These are phyloP conservation scores for Grigorovia humatica DNA, from an alignment of 805 yeast genomes.

Conservation along the genomic window DNA sequence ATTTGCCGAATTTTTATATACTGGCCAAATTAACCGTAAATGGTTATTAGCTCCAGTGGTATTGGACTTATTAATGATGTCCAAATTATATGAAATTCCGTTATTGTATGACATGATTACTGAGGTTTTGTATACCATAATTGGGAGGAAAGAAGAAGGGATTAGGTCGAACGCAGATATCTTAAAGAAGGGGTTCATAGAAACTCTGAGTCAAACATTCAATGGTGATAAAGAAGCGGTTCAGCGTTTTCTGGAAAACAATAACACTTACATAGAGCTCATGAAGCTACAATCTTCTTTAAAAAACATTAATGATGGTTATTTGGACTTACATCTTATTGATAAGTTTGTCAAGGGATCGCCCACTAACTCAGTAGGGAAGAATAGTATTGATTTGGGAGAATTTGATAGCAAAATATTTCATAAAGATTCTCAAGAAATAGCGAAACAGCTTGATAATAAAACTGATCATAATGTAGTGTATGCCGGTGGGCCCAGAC, in stretches of 20 bases:
- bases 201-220: constrained; percentile 12
- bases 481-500: constrained; percentile 20
- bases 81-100: constrained; percentile 61
- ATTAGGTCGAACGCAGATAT: constrained; percentile 2
- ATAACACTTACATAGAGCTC: constrained; percentile 28
- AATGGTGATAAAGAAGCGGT: constrained; percentile 18
- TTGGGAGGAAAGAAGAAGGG: constrained; percentile 55
- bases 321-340: constrained; percentile 44
- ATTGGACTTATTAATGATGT: constrained; percentile 49
- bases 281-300: constrained; percentile 46
- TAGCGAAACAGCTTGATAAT: background rate
- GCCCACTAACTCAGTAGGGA: background rate
- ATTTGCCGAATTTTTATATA: constrained; percentile 60
- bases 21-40: constrained; percentile 69
- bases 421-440: background rate
- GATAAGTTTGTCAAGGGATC: constrained; percentile 35
- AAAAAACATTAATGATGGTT: constrained; percentile 56
- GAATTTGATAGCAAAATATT: background rate
- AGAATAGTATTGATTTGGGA: background rate
- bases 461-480: constrained; percentile 9
- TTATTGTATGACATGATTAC: constrained; percentile 56
- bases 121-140: constrained; percentile 58
- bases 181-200: constrained; percentile 15
- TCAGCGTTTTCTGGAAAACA: constrained; percentile 15
- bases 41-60: constrained; percentile 67